Evolutionary conservation across 1,139 yeast species (phyloP).

Genomic region (Lodderomyces oxycetoniae): DNA sequence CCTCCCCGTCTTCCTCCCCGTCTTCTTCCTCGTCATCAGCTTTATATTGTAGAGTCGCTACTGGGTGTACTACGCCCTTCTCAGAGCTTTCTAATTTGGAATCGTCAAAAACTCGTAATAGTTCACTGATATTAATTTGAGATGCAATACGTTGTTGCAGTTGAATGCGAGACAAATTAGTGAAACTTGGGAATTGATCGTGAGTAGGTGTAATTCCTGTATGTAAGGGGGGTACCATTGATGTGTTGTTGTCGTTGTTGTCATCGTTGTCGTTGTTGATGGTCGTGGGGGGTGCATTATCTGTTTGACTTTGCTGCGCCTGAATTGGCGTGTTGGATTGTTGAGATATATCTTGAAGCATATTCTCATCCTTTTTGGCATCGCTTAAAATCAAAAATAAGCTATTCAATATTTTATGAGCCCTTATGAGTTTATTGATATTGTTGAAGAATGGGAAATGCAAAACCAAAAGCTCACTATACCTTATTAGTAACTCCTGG

Average conservation of each 20-base stretch:
- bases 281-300: not conserved
- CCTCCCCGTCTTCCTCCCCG: slow-evolving; percentile 9
- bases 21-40: slow-evolving; percentile 12
- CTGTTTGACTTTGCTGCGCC: not conserved
- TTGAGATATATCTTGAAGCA: slow-evolving; percentile 1
- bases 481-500: slow-evolving; percentile 13
- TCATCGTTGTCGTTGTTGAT: not conserved
- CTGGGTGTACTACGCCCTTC: slow-evolving; percentile 3
- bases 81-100: slow-evolving; percentile 2
- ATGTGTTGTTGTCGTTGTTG: slow-evolving; percentile 1
- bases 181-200: slow-evolving; percentile 3
- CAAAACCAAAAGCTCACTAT: slow-evolving; percentile 23
- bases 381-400: slow-evolving; percentile 28
- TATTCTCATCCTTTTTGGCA: slow-evolving; percentile 12
- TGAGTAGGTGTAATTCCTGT: slow-evolving; percentile 4
- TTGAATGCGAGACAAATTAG: slow-evolving; percentile 5
- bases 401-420: slow-evolving; percentile 21
- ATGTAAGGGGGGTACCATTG: slow-evolving; percentile 4
- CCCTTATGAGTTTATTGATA: slow-evolving; percentile 26
- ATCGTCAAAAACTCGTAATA: slow-evolving; percentile 11
- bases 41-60: slow-evolving; percentile 8
- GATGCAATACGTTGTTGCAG: slow-evolving; percentile 10
- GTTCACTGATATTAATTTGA: slow-evolving; percentile 12
- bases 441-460: slow-evolving; percentile 30
- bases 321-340: slow-evolving; percentile 1